Conservation (phyloP, 2,329 filamentous ascomycete genomes). For the Diplodia mutila region DNA sequence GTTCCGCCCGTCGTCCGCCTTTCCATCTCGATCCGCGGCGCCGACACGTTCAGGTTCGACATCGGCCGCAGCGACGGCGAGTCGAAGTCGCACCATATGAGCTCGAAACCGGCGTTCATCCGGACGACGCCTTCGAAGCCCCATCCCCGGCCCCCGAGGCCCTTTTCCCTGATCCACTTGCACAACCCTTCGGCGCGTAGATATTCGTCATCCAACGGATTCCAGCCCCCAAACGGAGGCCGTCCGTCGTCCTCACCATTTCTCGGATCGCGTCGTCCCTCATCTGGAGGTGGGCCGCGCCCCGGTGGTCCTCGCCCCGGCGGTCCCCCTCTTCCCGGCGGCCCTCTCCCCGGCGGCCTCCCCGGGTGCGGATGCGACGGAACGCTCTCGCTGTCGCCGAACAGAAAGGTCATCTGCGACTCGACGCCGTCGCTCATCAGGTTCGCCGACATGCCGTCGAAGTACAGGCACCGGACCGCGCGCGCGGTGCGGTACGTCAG, state of each 20-base stretch:
- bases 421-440: conserved; percentile 54
- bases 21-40: conserved; percentile 41
- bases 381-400: conserved; percentile 47
- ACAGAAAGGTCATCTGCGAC: conserved; percentile 56
- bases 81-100: conserved; percentile 58
- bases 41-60: conserved; percentile 53
- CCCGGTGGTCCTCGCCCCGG: too few species aligned
- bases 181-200: conserved; percentile 53
- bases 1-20: neutral
- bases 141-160: conserved; percentile 52
- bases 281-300: conserved; percentile 16
- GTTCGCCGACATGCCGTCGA: conserved; percentile 56
- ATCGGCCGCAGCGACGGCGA: conserved; percentile 50
- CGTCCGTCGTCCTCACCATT: neutral
- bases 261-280: neutral
- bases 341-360: neutral
- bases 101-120: conserved; percentile 58
- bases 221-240: conserved; percentile 31
- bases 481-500: conserved; percentile 55
- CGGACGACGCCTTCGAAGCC: conserved; percentile 56
- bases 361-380: conserved; percentile 31
- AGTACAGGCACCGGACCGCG: conserved; percentile 51
- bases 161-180: conserved; percentile 47
- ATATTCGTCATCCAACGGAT: conserved; percentile 52
- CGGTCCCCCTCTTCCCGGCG: conserved; percentile 10